phyloP scores from a whole-genome alignment of 2,329 filamentous ascomycete species.

The Conoideocrella luteorostrata region DNA sequence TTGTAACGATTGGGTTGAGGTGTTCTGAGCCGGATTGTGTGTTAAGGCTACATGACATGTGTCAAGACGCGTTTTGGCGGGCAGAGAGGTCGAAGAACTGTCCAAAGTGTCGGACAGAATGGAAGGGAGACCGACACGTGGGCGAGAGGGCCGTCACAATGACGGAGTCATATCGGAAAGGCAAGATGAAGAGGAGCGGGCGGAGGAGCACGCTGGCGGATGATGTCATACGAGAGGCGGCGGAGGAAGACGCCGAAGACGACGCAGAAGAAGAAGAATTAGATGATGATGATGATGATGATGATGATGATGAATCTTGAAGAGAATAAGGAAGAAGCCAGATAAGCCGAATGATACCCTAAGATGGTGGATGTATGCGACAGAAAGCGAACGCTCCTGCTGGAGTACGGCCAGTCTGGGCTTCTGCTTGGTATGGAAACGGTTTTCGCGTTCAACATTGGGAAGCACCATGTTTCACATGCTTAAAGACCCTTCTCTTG shows the following conservation, averaged over 20 bases:
- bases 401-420: no score
- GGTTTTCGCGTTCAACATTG: no score
- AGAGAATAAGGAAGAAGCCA: no score
- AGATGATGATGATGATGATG: background rate
- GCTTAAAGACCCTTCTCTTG: no score
- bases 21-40: constrained; percentile 64
- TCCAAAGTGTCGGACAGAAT: constrained; percentile 50
- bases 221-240: constrained; percentile 23
- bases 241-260: constrained; percentile 9
- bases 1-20: constrained; percentile 78
- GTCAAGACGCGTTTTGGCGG: constrained; percentile 66
- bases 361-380: no score
- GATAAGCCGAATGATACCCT: no score
- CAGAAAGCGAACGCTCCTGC: no score
- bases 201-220: constrained; percentile 27
- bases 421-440: no score
- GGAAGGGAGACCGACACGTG: constrained; percentile 44
- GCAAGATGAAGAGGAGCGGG: constrained; percentile 29
- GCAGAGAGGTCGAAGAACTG: constrained; percentile 57
- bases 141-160: constrained; percentile 52
- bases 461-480: no score
- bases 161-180: constrained; percentile 42
- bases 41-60: constrained; percentile 70
- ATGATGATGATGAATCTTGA: background rate
- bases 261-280: constrained; percentile 8